Evolutionary conservation across 306 rosid species (phyloP).

Genomic region (Luffa aegyptiaca): DNA sequence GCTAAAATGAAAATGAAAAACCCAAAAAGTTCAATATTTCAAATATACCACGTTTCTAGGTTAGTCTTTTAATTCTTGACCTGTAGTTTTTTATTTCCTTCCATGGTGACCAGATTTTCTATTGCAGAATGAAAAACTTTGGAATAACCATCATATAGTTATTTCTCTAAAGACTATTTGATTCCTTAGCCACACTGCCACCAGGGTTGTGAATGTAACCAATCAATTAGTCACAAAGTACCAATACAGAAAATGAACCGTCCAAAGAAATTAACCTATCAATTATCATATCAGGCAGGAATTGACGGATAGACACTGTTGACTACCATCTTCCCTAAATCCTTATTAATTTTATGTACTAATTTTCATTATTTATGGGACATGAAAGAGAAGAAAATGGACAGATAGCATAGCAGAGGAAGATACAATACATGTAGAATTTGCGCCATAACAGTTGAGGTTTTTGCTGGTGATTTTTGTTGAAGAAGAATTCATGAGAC

Average conservation of each 20-base stretch:
- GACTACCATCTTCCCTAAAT: slow-evolving; percentile 5
- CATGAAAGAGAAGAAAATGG: background rate
- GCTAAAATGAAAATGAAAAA: no score
- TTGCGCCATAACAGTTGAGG: background rate
- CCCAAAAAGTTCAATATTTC: background rate
- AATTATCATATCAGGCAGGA: background rate
- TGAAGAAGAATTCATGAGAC: slow-evolving; percentile 26
- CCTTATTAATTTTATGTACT: slow-evolving; percentile 5
- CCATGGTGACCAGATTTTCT: background rate
- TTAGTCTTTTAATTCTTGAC: background rate
- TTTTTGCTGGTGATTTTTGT: background rate
- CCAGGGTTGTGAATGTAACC: background rate
- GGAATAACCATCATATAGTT: background rate
- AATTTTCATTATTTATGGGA: background rate
- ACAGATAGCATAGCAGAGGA: background rate
- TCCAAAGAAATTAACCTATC: background rate
- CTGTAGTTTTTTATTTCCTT: background rate
- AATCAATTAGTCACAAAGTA: slow-evolving; percentile 1
- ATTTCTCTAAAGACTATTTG: background rate
- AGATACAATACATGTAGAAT: background rate
- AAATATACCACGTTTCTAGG: background rate
- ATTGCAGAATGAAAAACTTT: background rate
- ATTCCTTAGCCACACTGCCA: background rate
- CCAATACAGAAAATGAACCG: background rate
- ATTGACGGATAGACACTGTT: background rate